A percentile compares a stretch with the other conserved stretches of the same genome.
phyloP scores from a whole-genome alignment of 768 basidiomycete species.

The Nidularia pulvinata region DNA sequence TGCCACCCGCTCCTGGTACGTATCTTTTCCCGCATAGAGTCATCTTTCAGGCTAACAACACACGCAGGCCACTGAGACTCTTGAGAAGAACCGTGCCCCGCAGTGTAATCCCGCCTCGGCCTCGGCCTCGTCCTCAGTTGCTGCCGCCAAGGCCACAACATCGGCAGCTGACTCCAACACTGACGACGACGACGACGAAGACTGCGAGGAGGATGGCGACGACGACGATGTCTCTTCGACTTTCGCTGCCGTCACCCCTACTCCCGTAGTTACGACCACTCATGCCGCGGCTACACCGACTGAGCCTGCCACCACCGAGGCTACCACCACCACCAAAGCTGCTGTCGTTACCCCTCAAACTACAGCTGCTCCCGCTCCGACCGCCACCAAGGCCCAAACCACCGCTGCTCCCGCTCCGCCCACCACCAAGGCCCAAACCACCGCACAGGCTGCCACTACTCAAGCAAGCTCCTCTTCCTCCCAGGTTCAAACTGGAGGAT shows the following conservation, averaged over 20 bases:
- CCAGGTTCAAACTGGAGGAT: constrained; percentile 35
- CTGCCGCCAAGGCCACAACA: constrained; percentile 20
- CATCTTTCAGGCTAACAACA: neutral
- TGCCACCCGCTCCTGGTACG: constrained; percentile 71
- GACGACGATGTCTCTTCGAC: constrained; percentile 12
- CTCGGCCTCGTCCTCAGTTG: constrained; percentile 19
- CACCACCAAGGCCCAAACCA: neutral
- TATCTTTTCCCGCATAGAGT: constrained; percentile 1
- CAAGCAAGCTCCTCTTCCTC: constrained; percentile 3
- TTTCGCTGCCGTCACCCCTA: constrained; percentile 9
- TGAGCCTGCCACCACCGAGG: constrained; percentile 8
- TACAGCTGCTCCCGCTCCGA: neutral
- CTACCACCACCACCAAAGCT: constrained; percentile 5
- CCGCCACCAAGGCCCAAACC: constrained; percentile 2
- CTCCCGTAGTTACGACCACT: constrained; percentile 12
- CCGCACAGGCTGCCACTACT: neutral
- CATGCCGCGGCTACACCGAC: constrained; percentile 15
- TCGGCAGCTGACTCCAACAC: constrained; percentile 14
- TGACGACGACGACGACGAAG: constrained; percentile 27
- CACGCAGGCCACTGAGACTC: constrained; percentile 47
- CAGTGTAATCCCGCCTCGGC: constrained; percentile 46
- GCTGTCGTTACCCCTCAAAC: neutral
- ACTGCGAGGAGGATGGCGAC: constrained; percentile 20
- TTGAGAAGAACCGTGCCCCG: constrained; percentile 40
- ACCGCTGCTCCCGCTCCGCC: neutral